Conservation (phyloP, 148 eudicot species). For the Camellia granthamiana region DNA sequence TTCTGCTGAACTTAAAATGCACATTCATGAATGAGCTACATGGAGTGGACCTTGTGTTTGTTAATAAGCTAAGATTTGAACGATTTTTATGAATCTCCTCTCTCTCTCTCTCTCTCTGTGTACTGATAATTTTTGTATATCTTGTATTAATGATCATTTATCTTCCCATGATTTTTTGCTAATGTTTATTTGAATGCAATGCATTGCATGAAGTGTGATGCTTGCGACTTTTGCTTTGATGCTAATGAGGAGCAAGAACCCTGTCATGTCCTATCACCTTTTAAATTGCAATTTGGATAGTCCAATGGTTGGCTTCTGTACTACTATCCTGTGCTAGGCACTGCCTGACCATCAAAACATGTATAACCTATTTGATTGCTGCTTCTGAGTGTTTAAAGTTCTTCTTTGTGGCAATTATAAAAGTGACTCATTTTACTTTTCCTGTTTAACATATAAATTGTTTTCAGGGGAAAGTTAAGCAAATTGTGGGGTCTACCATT, state of each 20-base stretch:
- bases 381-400: neutral
- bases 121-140: neutral
- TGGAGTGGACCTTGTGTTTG: neutral
- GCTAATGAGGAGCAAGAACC: neutral
- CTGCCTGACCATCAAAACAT: too few species aligned
- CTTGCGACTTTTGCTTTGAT: neutral
- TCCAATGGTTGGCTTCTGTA: neutral
- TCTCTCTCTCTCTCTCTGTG: neutral
- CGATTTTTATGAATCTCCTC: neutral
- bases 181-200: neutral
- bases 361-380: neutral
- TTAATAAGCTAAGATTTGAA: neutral
- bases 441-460: neutral
- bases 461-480: slow-evolving; percentile 85
- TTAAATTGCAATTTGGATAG: neutral
- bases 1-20: neutral
- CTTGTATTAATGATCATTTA: neutral
- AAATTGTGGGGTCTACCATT: slow-evolving; percentile 91
- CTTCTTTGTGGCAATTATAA: neutral
- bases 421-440: neutral
- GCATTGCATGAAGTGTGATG: neutral
- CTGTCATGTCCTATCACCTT: neutral
- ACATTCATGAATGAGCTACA: neutral
- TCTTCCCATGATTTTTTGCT: neutral
- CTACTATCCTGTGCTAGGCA: neutral